phyloP scores from a whole-genome alignment of 257 asterid genomes.

The Salvia rosmarinus region DNA sequence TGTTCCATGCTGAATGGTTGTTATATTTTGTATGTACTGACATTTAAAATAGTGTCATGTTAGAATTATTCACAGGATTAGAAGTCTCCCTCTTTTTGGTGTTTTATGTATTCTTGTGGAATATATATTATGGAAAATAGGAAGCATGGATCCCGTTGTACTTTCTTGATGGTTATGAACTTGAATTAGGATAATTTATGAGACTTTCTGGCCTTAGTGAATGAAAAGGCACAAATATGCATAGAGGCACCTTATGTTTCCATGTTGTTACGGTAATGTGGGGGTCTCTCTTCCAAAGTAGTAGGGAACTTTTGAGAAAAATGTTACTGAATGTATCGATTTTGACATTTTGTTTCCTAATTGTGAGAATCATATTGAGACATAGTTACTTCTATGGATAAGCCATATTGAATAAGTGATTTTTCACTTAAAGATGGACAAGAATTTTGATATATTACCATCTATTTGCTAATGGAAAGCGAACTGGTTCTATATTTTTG shows the following conservation, averaged over 20 bases:
- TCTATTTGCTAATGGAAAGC: conserved; percentile 4
- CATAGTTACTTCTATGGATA: conserved; percentile 1
- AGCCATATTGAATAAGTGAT: conserved; percentile 5
- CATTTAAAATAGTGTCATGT: neutral
- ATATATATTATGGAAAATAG: conserved; percentile 4
- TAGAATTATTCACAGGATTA: neutral
- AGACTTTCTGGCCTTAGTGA: conserved; percentile 5
- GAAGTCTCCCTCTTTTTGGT: neutral
- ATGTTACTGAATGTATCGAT: neutral
- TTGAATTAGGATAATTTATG: conserved; percentile 2
- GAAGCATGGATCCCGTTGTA: neutral
- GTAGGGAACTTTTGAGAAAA: neutral
- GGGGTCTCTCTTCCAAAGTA: neutral
- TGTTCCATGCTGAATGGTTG: neutral
- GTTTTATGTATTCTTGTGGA: conserved; percentile 2
- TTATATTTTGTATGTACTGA: neutral
- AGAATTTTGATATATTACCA: neutral
- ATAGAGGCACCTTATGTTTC: neutral
- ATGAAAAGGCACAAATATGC: neutral
- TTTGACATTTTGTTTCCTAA: conserved; percentile 9
- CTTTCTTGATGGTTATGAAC: conserved; percentile 12
- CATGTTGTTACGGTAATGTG: neutral
- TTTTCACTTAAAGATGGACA: conserved; percentile 2
- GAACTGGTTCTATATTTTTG: conserved; percentile 8
- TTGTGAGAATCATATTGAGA: conserved; percentile 14